Evolutionary conservation across 306 rosid species (phyloP), one percentile per base, ranked within the genome.

Genomic region (Cucumis melo): DNA sequence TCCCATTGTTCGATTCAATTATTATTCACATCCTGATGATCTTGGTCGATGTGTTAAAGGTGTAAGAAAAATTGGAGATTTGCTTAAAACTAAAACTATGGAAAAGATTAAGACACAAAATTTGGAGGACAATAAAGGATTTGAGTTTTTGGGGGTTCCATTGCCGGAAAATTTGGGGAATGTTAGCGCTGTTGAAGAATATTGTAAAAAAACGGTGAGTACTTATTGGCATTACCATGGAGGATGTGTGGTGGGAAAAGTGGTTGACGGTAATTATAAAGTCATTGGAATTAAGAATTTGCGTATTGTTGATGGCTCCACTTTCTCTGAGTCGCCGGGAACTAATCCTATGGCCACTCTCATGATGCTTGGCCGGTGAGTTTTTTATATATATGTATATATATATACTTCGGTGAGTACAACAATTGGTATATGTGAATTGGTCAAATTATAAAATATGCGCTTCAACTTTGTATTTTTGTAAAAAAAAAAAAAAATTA

Each of bases 171-270:
- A 76, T 23, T 5, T 57, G 57, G 42, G 56, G 14, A 24, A 76
- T 32, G 39, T 23, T 60, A 15, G 14, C n/a, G 3, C 21, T 0
- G 55, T 75, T 1, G 71, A 11, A 44, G 70, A 21, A 7, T 75
- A 67, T 15, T 84, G 84, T 32, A 51, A 38, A 17, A 44, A 4
- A 1, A 63, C 85, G 2, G 57, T 73, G 20, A 58, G 79, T 0
- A 56, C 79, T 19, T 54, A 56, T 75, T 78, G 85, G 85, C 85
- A 82, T 63, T 82, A 82, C 14, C 85, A 82, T 48, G 85, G 85
- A 1, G 85, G 79, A 8, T 82, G 82, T 42, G 13, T 39, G 4
- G 79, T 66, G 7, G 79, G 82, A 16, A 78, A 78, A 55, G 82
- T 82, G 10, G 82, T 82, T 0, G 85, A 82, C 21, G 77, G 54